Evolutionary conservation across 129 eudicot species (phyloP), one percentile per base, ranked within the genome.

Genomic region (Saussurea involucrata): DNA sequence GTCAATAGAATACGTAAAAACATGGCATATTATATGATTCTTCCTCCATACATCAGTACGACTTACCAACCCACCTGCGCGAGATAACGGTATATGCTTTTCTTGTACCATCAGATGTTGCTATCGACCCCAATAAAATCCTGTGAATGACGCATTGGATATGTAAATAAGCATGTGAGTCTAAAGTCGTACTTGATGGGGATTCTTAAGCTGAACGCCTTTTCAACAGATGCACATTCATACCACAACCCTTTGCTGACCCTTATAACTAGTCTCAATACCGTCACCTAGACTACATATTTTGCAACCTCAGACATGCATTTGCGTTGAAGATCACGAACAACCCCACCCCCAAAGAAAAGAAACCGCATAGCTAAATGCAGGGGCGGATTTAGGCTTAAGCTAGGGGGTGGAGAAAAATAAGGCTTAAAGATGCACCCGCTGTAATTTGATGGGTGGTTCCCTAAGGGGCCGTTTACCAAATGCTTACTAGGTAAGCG

Each of bases 11-110:
- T 69, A 67, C 32, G 40, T 12, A 24, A 78, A 60, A 78, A 70
- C 64, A 70, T 37, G 77, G 66, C 66, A 78, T 21, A 25, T 57
- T 21, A 25, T 57, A 21, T 44, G 6, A 60, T 68, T 73, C 72
- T 75, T 83, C 69, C 69, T 77, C 61, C 79, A 63, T 69, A 69
- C 44, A 80, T 68, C 73, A 71, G 24, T 84, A 78, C 81, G 55
- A 86, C 96, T 91, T 88, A 90, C 96, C 96, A 89, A 95, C 98
- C 96, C 88, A 95, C 98, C 99, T 95, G 92, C 91, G 84, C 79
- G 66, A 86, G 81, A 90, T 85, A 82, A 92, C 72, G 81, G 97
- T 92, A 84, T 80, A 95, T 78, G 92, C 99, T 72, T 88, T 95
- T 77, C 74, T 86, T 74, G 86, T 78, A 83, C 97, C 99, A 80